Conservation (phyloP, 345 rosid species). For the Brassica cretica region DNA sequence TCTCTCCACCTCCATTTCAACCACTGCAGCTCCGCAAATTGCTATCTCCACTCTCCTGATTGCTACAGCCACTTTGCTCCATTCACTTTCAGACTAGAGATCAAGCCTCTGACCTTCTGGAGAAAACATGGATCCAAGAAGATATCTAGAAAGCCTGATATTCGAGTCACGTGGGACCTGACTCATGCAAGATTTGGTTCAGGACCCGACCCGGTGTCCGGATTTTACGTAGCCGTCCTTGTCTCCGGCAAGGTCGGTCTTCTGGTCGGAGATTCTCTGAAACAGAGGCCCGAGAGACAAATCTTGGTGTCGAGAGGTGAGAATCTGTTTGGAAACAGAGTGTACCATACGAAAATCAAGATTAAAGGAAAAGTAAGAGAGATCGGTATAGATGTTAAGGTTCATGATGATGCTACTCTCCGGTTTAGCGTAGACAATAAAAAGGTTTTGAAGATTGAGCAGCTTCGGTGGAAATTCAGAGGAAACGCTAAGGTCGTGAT, state of each 20-base stretch:
- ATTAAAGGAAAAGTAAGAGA: constrained; percentile 60
- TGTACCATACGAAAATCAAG: constrained; percentile 59
- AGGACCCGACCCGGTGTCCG: constrained; percentile 73
- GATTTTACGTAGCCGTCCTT: constrained; percentile 67
- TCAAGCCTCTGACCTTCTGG: constrained; percentile 67
- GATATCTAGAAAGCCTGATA: constrained; percentile 34
- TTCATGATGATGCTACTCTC: constrained; percentile 40
- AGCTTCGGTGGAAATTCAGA: constrained; percentile 83
- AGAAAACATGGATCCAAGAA: constrained; percentile 70
- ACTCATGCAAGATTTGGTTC: constrained; percentile 69
- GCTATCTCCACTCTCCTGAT: constrained; percentile 43
- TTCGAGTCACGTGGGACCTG: constrained; percentile 69
- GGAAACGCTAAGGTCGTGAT: constrained; percentile 73
- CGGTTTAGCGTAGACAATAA: constrained; percentile 53
- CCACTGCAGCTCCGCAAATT: constrained; percentile 37
- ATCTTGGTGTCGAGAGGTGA: constrained; percentile 63
- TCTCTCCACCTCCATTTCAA: constrained; percentile 69
- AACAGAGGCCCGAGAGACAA: constrained; percentile 45
- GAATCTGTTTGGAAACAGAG: constrained; percentile 63
- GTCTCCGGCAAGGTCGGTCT: constrained; percentile 61
- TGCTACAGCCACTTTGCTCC: constrained; percentile 37
- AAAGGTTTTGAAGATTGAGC: constrained; percentile 63
- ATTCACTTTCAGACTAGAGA: constrained; percentile 57
- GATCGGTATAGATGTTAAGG: constrained; percentile 61
- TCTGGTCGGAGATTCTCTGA: constrained; percentile 65